phyloP scores from a whole-genome alignment of 441 rosid species.

The Adansonia grandidieri region DNA sequence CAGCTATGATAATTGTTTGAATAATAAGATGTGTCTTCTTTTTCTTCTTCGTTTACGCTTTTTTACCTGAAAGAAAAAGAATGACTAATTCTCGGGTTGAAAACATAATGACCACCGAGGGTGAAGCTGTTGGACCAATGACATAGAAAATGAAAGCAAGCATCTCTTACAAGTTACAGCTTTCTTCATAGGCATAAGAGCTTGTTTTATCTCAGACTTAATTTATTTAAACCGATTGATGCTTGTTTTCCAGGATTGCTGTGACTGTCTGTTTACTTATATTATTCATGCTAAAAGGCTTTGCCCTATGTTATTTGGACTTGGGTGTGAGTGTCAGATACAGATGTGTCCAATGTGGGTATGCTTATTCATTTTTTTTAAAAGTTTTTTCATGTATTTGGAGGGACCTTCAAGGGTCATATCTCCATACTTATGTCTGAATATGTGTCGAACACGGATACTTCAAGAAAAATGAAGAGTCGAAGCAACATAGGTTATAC shows the following conservation, averaged over 20 bases:
- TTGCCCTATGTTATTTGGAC: too few species aligned
- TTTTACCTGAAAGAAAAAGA: background rate
- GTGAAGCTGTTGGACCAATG: slow-evolving; percentile 7
- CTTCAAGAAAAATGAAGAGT: too few species aligned
- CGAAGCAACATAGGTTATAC: too few species aligned
- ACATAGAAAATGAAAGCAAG: background rate
- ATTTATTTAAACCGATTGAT: background rate
- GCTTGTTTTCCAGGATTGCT: background rate
- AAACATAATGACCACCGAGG: background rate
- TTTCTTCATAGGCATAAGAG: slow-evolving; percentile 6
- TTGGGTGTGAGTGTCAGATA: too few species aligned
- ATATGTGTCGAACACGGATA: too few species aligned
- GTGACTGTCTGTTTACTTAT: background rate
- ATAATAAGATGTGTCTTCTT: background rate
- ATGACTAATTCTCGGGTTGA: background rate
- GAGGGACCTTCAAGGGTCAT: too few species aligned
- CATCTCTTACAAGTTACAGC: background rate
- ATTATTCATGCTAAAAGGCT: too few species aligned
- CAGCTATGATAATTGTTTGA: background rate
- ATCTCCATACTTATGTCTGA: too few species aligned
- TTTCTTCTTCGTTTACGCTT: background rate
- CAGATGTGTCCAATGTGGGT: too few species aligned
- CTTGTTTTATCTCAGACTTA: background rate
- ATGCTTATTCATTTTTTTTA: too few species aligned
- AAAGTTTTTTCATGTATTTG: too few species aligned